These are phyloP conservation scores for Leptographium radiaticola DNA, from an alignment of 2,329 filamentous ascomycete genomes.

Conservation along the genomic window DNA sequence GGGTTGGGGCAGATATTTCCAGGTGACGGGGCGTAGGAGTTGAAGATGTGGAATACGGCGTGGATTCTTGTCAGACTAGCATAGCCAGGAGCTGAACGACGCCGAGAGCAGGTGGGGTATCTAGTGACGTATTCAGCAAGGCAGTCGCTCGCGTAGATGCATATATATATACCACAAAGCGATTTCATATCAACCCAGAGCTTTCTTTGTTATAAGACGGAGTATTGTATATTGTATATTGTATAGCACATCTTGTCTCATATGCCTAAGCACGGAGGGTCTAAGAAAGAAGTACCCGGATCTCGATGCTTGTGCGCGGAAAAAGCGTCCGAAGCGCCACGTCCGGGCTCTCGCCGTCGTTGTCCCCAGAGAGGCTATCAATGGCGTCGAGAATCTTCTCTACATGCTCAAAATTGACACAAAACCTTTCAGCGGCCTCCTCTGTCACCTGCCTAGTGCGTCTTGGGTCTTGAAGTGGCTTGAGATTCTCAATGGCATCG, in stretches of 20 bases:
- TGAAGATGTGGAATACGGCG: neutral
- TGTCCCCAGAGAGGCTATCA: conserved; percentile 20
- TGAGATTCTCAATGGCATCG: conserved; percentile 76
- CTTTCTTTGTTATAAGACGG: neutral
- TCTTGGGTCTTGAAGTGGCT: conserved; percentile 56
- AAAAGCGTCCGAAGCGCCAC: conserved; percentile 31
- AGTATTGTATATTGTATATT: no score
- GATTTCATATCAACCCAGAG: neutral
- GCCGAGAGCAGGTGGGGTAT: neutral
- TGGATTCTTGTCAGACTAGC: neutral
- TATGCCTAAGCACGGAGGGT: neutral
- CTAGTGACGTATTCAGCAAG: neutral
- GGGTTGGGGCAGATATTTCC: neutral
- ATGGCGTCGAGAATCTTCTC: conserved; percentile 35
- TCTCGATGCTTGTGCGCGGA: conserved; percentile 46
- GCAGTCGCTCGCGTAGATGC: neutral
- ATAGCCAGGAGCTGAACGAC: neutral
- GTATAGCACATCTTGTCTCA: neutral
- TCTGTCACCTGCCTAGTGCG: conserved; percentile 68
- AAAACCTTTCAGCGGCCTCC: conserved; percentile 72
- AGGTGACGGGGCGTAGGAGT: neutral
- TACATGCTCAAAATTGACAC: conserved; percentile 61
- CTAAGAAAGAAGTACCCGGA: conserved; percentile 44
- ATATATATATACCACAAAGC: neutral
- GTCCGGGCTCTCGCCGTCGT: conserved; percentile 14